Evolutionary conservation across 2,329 filamentous ascomycete species (phyloP).

Genomic region (Aaosphaeria pasadenensis): DNA sequence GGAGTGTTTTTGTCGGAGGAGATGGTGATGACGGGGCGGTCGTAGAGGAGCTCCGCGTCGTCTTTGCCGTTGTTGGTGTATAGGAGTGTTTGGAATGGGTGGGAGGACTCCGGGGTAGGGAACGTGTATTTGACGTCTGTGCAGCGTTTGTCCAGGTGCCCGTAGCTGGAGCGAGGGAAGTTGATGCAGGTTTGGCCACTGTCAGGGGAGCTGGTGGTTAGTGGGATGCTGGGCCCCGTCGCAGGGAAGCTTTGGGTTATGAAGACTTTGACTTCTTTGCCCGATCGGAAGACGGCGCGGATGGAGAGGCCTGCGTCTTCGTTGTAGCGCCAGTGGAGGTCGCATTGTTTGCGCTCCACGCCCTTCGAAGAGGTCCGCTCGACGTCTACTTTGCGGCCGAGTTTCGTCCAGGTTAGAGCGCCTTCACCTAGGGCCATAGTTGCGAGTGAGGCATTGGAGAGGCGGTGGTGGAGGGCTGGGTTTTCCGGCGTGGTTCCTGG

Average conservation of each 20-base stretch:
- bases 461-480: constrained; percentile 10
- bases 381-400: constrained; percentile 24
- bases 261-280: constrained; percentile 17
- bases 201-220: constrained; percentile 23
- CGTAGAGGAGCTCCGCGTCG: constrained; percentile 22
- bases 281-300: constrained; percentile 19
- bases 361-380: constrained; percentile 16
- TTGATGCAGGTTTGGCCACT: constrained; percentile 25
- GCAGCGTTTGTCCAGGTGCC: constrained; percentile 21
- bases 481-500: constrained; percentile 20
- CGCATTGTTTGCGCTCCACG: constrained; percentile 16
- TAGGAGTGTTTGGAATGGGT: constrained; percentile 26
- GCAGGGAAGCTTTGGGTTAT: constrained; percentile 27
- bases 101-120: constrained; percentile 7
- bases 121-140: constrained; percentile 30
- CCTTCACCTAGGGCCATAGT: constrained; percentile 23
- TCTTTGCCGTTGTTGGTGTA: constrained; percentile 32
- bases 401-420: constrained; percentile 27
- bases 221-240: constrained; percentile 27
- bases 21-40: constrained; percentile 19
- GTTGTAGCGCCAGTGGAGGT: constrained; percentile 25
- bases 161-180: constrained; percentile 25
- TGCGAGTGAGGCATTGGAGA: constrained; percentile 18
- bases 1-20: constrained; percentile 25
- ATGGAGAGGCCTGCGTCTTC: constrained; percentile 26